Evolutionary conservation across 2,329 filamentous ascomycete species (phyloP).

Genomic region (Colletotrichum sp.): DNA sequence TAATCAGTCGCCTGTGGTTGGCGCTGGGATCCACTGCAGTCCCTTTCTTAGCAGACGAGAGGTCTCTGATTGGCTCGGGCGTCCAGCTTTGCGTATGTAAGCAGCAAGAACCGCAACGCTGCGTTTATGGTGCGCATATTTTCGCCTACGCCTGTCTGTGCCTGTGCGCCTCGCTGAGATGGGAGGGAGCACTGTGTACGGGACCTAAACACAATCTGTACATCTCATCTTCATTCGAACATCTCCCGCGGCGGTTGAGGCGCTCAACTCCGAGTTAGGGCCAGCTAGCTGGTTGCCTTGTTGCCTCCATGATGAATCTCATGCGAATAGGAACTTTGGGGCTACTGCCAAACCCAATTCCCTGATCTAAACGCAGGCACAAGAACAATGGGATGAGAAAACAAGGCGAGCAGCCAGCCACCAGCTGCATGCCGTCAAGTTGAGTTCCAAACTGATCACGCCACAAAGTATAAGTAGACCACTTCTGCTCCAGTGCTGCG

Average conservation of each 20-base stretch:
- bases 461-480: neutral
- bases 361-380: neutral
- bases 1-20: conserved; percentile 7
- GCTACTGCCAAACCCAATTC: neutral
- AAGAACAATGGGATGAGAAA: neutral
- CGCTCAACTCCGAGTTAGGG: neutral
- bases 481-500: neutral
- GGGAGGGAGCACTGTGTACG: neutral
- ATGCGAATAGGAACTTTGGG: neutral
- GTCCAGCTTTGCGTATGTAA: neutral
- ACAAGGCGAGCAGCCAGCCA: neutral
- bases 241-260: neutral
- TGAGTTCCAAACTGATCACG: neutral
- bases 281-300: neutral
- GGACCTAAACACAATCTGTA: neutral
- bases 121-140: neutral
- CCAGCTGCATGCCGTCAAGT: neutral
- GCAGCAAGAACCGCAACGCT: neutral
- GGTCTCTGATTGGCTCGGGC: neutral
- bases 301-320: neutral
- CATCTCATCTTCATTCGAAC: neutral
- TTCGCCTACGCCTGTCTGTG: neutral
- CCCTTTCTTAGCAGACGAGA: neutral
- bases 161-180: neutral
- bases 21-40: neutral